phyloP scores from a whole-genome alignment of 371 early-diverging fungal species.

The Saksenaea vasiformis region DNA sequence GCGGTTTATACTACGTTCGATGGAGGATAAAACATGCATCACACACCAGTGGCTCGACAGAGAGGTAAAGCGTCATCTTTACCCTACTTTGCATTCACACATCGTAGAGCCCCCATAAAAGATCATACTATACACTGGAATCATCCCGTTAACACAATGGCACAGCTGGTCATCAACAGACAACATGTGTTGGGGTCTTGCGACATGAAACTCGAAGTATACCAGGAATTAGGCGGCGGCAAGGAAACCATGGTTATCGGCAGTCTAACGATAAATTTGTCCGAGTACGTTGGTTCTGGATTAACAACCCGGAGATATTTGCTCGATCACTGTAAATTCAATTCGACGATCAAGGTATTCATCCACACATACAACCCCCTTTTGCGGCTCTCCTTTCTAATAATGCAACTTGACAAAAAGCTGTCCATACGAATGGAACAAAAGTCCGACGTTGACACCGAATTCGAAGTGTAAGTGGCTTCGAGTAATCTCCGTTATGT shows the following conservation, averaged over 20 bases:
- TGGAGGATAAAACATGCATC: conserved; percentile 31
- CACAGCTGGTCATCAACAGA: conserved; percentile 53
- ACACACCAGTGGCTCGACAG: conserved; percentile 28
- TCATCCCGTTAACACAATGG: conserved; percentile 32
- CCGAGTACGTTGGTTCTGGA: conserved; percentile 45
- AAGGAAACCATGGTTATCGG: conserved; percentile 56
- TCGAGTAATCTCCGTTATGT: too few relatives aligned
- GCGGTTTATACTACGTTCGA: conserved; percentile 35
- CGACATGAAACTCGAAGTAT: conserved; percentile 57
- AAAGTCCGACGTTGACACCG: conserved; percentile 22
- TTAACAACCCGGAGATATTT: conserved; percentile 38
- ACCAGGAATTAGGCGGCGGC: conserved; percentile 62
- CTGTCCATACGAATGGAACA: conserved; percentile 38
- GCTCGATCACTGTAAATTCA: conserved; percentile 51
- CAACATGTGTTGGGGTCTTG: conserved; percentile 60
- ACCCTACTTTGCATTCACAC: not conserved
- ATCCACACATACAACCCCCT: not conserved
- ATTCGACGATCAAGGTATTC: conserved; percentile 46
- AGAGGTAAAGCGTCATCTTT: conserved; percentile 12
- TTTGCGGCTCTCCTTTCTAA: not conserved
- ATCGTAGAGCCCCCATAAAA: conserved; percentile 50
- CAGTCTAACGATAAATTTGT: conserved; percentile 39
- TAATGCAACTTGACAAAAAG: conserved; percentile 16
- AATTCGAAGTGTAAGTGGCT: conserved; percentile 32
- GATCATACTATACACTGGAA: conserved; percentile 61